Evolutionary conservation across 2,329 filamentous ascomycete genomes (phyloP).

Genomic region (Claviceps arundinis): DNA sequence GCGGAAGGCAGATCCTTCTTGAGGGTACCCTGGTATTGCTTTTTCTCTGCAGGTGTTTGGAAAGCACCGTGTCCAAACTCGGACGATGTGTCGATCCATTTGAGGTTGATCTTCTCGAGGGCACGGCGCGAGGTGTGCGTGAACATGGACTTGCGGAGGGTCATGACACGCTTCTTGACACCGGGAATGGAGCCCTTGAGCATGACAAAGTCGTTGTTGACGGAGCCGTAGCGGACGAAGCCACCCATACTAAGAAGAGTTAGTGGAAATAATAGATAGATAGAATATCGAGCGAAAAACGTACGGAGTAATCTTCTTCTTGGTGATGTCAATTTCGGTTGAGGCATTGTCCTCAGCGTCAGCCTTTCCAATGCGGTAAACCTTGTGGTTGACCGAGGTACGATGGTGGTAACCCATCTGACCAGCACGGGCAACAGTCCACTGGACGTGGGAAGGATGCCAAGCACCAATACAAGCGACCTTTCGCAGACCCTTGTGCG

Average conservation of each 20-base stretch:
- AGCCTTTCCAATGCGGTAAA: constrained; percentile 96
- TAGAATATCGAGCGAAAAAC: constrained; percentile 19
- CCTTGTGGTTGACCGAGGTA: constrained; percentile 99
- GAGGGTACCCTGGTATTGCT: constrained; percentile 92
- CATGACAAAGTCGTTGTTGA: constrained; percentile 98
- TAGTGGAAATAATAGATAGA: not conserved
- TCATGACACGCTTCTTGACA: constrained; percentile 99
- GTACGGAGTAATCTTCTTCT: constrained; percentile 99
- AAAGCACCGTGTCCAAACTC: constrained; percentile 99
- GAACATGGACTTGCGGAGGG: constrained; percentile 98
- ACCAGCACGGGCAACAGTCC: constrained; percentile 99
- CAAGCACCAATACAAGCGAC: constrained; percentile 99
- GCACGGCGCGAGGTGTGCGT: constrained; percentile 88
- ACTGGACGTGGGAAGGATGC: constrained; percentile 99
- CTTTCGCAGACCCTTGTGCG: constrained; percentile 99
- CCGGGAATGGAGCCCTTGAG: constrained; percentile 96
- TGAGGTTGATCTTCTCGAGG: constrained; percentile 98
- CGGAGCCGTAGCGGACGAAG: constrained; percentile 97
- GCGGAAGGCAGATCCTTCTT: constrained; percentile 76
- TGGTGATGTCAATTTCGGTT: constrained; percentile 91
- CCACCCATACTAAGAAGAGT: constrained; percentile 68
- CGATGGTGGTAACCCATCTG: constrained; percentile 99
- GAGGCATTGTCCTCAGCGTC: constrained; percentile 83
- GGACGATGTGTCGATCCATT: constrained; percentile 99
- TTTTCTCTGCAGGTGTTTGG: constrained; percentile 98